A percentile compares a stretch with the other conserved stretches of the same genome.
phyloP scores from a whole-genome alignment of 495 filamentous ascomycete genomes.

The Xylaria nigripes region DNA sequence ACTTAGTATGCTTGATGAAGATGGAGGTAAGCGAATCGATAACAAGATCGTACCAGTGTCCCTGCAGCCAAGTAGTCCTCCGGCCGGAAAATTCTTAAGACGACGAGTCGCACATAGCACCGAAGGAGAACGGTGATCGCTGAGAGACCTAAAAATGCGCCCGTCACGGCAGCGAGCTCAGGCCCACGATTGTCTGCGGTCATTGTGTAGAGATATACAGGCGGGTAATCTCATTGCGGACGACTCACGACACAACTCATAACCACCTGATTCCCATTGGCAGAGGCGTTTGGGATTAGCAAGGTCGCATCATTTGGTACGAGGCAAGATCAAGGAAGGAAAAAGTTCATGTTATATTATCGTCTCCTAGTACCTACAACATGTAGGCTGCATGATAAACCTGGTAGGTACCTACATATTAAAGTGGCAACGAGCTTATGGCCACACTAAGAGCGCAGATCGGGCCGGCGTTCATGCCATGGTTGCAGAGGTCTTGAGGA shows the following conservation, averaged over 20 bases:
- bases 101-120: slow-evolving; percentile 16
- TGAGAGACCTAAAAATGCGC: slow-evolving; percentile 14
- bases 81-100: slow-evolving; percentile 15
- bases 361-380: no score
- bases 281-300: not conserved
- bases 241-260: not conserved
- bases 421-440: not conserved
- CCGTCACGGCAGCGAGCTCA: slow-evolving; percentile 9
- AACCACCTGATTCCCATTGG: not conserved
- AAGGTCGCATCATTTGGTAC: not conserved
- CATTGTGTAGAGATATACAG: not conserved
- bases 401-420: not conserved
- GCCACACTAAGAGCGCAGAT: not conserved
- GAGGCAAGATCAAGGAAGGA: not conserved
- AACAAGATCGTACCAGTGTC: slow-evolving; percentile 13
- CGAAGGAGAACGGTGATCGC: slow-evolving; percentile 16
- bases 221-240: not conserved
- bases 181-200: slow-evolving; percentile 15
- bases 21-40: not conserved
- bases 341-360: not conserved
- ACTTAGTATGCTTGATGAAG: not conserved
- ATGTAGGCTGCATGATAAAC: no score
- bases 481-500: no score
- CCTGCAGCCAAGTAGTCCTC: slow-evolving; percentile 22
- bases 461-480: not conserved